These are phyloP conservation scores for Plasmodium berghei DNA, from an alignment of 169 alveolate genomes.

Conservation along the genomic window DNA sequence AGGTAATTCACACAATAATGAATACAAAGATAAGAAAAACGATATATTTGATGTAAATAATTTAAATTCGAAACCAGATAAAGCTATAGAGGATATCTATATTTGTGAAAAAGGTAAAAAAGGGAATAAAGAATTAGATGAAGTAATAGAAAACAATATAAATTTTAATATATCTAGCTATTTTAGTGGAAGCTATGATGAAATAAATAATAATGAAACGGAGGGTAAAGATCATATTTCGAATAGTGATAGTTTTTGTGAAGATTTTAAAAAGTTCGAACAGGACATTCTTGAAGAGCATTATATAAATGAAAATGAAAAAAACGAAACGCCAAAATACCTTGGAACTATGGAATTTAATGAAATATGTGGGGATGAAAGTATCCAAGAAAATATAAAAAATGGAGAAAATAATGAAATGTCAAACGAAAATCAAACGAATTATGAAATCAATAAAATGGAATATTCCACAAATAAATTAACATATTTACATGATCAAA, in stretches of 20 bases:
- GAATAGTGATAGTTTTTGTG: not conserved
- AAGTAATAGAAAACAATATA: conserved; percentile 65
- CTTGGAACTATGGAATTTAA: not conserved
- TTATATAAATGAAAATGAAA: not conserved
- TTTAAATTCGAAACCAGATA: not conserved
- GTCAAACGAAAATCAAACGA: not conserved
- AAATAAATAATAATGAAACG: conserved; percentile 1
- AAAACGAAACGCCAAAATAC: not conserved
- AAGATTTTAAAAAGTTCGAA: conserved; percentile 2
- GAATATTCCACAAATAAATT: no score
- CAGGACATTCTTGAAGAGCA: not conserved
- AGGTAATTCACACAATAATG: not conserved
- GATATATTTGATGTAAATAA: not conserved
- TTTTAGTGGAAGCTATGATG: conserved; percentile 70
- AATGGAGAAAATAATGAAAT: not conserved
- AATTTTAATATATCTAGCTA: conserved; percentile 62
- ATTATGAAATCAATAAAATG: no score
- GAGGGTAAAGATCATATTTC: not conserved
- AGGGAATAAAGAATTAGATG: conserved; percentile 44
- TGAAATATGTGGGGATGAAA: not conserved
- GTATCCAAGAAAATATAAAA: not conserved
- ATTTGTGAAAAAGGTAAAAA: not conserved
- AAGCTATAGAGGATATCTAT: conserved; percentile 2
- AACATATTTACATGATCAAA: not conserved
- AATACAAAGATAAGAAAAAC: not conserved